A percentile compares a stretch with the other conserved stretches of the same genome.
phyloP scores from a whole-genome alignment of 202 grass and related monocot species.

The Saccharum hybrid region DNA sequence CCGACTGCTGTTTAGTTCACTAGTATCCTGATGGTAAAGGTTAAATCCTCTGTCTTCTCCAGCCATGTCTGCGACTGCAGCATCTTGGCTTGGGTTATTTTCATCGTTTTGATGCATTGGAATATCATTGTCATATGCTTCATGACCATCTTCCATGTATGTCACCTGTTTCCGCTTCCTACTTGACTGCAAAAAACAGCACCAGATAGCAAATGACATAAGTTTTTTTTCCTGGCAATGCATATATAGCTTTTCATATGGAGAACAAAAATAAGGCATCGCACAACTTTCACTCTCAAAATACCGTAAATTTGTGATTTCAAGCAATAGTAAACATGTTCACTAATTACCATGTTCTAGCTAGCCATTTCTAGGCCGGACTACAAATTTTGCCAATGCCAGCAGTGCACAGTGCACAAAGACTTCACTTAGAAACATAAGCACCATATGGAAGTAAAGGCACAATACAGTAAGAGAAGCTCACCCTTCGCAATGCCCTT shows the following conservation, averaged over 20 bases:
- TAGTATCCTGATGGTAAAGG: conserved; percentile 31
- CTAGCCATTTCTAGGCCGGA: conserved; percentile 23
- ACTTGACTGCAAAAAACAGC: conserved; percentile 64
- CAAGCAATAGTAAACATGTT: not conserved
- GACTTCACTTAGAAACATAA: conserved; percentile 23
- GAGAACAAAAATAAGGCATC: conserved; percentile 32
- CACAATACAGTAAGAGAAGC: conserved; percentile 18
- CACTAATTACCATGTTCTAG: not conserved
- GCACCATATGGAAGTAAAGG: conserved; percentile 25
- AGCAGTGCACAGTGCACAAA: not conserved
- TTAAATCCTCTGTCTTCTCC: conserved; percentile 23
- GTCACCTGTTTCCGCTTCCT: conserved; percentile 71
- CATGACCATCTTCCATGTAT: conserved; percentile 71
- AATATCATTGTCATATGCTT: conserved; percentile 49
- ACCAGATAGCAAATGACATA: conserved; percentile 32
- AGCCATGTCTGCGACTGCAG: conserved; percentile 28
- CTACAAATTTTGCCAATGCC: not conserved
- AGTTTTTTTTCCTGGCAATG: not conserved
- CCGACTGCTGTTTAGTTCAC: conserved; percentile 33
- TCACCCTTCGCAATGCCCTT: conserved; percentile 63
- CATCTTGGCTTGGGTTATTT: conserved; percentile 40
- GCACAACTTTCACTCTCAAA: not conserved
- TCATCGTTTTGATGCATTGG: conserved; percentile 35
- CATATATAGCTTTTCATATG: not conserved
- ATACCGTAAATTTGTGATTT: not conserved